A percentile compares a stretch with the other conserved stretches of the same genome.
Conservation (phyloP, 176 grass and related monocot genomes). For the Poa pratensis region DNA sequence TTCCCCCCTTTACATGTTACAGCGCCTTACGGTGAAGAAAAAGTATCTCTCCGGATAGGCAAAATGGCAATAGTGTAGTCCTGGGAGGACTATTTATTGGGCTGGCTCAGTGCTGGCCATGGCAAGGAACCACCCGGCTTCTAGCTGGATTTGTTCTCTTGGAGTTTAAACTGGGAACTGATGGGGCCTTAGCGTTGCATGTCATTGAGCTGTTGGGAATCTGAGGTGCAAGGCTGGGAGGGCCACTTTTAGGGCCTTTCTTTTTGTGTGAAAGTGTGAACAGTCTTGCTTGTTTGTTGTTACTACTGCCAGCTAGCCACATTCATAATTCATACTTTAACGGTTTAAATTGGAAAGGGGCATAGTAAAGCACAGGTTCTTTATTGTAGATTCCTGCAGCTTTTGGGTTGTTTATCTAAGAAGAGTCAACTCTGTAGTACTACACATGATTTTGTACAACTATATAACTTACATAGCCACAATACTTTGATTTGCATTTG, state of each 20-base stretch:
- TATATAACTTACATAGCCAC: background rate
- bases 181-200: background rate
- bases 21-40: background rate
- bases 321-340: background rate
- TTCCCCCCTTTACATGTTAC: background rate
- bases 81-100: background rate
- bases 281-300: background rate
- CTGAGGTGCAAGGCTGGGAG: background rate
- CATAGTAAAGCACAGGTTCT: background rate
- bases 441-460: background rate
- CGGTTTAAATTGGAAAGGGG: background rate
- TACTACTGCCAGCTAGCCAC: background rate
- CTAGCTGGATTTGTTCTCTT: background rate
- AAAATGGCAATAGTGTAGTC: too few species aligned
- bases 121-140: background rate
- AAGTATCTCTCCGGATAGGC: background rate
- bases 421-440: background rate
- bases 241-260: background rate
- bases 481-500: background rate
- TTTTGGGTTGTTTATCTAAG: background rate
- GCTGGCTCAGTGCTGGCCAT: conserved; percentile 11
- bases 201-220: background rate
- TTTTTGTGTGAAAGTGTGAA: background rate
- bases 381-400: background rate
- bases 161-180: background rate